Evolutionary conservation across 306 rosid genomes (phyloP).

Genomic region (Vigna angularis): DNA sequence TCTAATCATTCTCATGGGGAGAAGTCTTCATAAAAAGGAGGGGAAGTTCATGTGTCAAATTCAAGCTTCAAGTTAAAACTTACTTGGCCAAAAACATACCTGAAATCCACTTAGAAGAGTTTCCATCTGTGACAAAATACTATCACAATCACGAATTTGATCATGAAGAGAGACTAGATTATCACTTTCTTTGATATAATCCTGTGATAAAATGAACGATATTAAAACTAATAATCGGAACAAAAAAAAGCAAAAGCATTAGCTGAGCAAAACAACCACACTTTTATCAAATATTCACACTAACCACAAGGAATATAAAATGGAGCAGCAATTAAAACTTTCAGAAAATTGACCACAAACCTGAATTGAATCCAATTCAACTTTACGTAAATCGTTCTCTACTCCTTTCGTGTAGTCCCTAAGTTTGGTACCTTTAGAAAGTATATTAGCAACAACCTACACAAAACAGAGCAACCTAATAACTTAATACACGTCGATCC

Average conservation of each 20-base stretch:
- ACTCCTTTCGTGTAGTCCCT: slow-evolving; percentile 94
- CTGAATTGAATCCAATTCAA: slow-evolving; percentile 98
- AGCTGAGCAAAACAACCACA: slow-evolving; percentile 10
- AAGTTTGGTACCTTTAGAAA: slow-evolving; percentile 84
- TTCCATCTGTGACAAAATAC: slow-evolving; percentile 97
- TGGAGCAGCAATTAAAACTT: background rate
- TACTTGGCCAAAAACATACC: slow-evolving; percentile 53
- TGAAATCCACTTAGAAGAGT: slow-evolving; percentile 96
- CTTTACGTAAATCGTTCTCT: slow-evolving; percentile 90
- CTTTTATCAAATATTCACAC: background rate
- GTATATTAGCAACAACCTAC: slow-evolving; percentile 89
- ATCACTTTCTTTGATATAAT: slow-evolving; percentile 93
- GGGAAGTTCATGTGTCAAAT: slow-evolving; percentile 5
- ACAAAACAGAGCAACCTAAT: slow-evolving; percentile 31
- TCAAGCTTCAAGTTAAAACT: slow-evolving; percentile 25
- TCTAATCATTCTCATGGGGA: slow-evolving; percentile 8
- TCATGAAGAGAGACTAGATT: slow-evolving; percentile 95
- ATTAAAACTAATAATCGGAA: background rate
- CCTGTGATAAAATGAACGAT: slow-evolving; percentile 61
- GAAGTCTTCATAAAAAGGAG: background rate
- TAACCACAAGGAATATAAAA: slow-evolving; percentile 27
- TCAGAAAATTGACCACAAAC: slow-evolving; percentile 53
- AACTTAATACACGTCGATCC: slow-evolving; percentile 4
- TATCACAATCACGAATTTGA: slow-evolving; percentile 95
- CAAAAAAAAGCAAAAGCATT: background rate